phyloP scores from a whole-genome alignment of 345 rosid species.

The Sapria himalayana region DNA sequence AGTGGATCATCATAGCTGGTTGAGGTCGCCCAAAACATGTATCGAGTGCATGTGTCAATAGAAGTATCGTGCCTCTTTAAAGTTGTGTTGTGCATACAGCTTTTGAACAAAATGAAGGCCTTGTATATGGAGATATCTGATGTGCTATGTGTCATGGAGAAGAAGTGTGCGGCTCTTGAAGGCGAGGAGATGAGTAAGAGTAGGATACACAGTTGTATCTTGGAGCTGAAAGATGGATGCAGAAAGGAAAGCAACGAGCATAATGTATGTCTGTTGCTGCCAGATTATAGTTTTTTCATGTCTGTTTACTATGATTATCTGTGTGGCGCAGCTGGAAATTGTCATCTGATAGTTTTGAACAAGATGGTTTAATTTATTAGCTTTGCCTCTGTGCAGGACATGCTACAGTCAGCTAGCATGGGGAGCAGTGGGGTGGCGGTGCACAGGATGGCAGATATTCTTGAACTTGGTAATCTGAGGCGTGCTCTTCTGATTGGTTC shows the following conservation, averaged over 20 bases:
- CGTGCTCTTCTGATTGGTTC: constrained; percentile 48
- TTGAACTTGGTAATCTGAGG: constrained; percentile 54
- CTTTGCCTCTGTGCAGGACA: constrained; percentile 25
- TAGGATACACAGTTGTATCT: constrained; percentile 25
- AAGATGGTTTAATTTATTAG: no score
- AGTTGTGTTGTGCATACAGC: no score
- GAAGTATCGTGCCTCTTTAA: no score
- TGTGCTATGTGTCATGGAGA: constrained; percentile 40
- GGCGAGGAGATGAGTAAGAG: constrained; percentile 21
- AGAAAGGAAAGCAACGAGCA: constrained; percentile 44
- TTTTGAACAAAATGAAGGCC: constrained; percentile 34
- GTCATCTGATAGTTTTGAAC: no score
- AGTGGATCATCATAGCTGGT: no score
- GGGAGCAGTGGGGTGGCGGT: no score
- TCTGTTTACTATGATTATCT: no score
- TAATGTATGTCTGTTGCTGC: constrained; percentile 48
- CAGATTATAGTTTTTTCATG: no score
- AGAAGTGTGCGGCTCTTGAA: constrained; percentile 25
- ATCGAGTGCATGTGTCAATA: no score
- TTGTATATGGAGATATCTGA: constrained; percentile 41
- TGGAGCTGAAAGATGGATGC: constrained; percentile 46
- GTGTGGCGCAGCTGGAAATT: no score
- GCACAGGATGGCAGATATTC: no score
- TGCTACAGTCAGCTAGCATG: constrained; percentile 27
- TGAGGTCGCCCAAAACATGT: no score